Conservation (phyloP, 1,284 basidiomycete genomes). For the Abortiporus biennis region DNA sequence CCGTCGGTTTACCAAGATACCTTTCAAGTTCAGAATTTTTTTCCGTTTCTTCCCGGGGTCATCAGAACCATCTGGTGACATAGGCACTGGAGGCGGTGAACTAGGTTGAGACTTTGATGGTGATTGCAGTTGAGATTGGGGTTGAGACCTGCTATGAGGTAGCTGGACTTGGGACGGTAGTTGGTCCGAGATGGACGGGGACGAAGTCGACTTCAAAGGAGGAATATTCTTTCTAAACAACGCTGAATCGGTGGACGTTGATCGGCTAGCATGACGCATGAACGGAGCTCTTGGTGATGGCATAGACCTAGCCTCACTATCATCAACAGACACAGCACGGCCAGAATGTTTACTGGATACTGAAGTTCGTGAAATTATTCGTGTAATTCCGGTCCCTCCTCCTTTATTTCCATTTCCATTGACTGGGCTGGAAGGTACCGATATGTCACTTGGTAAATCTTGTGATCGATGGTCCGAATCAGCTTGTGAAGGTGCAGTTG, state of each 20-base stretch:
- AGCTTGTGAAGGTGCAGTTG: slow-evolving; percentile 9
- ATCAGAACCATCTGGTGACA: slow-evolving; percentile 1
- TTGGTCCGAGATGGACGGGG: no score
- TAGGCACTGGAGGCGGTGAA: not conserved
- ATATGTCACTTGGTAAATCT: slow-evolving; percentile 9
- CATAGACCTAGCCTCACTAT: slow-evolving; percentile 2
- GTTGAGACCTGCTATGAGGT: no score
- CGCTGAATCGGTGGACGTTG: slow-evolving; percentile 41
- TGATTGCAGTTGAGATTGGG: slow-evolving; percentile 5
- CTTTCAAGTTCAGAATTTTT: slow-evolving; percentile 1
- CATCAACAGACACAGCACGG: not conserved
- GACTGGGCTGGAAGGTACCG: slow-evolving; percentile 15
- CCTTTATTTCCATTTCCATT: slow-evolving; percentile 1
- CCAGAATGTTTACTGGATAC: slow-evolving; percentile 1
- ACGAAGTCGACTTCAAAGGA: not conserved
- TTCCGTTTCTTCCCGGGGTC: slow-evolving; percentile 5
- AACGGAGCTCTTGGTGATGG: slow-evolving; percentile 8
- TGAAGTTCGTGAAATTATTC: slow-evolving; percentile 7
- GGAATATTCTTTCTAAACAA: slow-evolving; percentile 12
- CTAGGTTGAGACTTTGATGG: not conserved
- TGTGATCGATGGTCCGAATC: slow-evolving; percentile 4
- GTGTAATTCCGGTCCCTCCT: no score
- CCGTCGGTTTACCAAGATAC: not conserved
- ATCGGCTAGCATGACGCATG: slow-evolving; percentile 18
- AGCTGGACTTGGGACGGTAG: no score